These are phyloP conservation scores for Pichia heedii DNA, from an alignment of 805 yeast species.

Conservation along the genomic window DNA sequence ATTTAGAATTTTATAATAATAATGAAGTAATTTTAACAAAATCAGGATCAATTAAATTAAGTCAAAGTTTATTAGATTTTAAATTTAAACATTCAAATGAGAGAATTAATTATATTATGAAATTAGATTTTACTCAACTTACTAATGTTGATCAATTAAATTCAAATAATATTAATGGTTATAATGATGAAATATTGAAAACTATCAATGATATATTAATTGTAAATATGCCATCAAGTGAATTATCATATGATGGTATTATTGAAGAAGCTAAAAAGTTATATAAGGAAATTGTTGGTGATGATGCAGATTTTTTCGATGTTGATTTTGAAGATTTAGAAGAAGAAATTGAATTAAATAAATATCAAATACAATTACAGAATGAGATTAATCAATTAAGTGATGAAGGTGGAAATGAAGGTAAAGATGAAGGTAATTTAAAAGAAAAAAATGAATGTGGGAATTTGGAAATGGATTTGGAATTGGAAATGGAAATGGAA, in stretches of 20 bases:
- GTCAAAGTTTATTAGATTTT: slow-evolving; percentile 76
- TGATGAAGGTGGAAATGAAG: not conserved
- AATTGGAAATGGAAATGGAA: slow-evolving; percentile 13
- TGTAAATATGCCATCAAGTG: slow-evolving; percentile 66
- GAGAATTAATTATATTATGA: slow-evolving; percentile 51
- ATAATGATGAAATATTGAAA: slow-evolving; percentile 21
- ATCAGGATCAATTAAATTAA: slow-evolving; percentile 61
- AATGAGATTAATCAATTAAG: slow-evolving; percentile 4
- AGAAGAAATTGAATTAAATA: slow-evolving; percentile 29
- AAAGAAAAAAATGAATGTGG: no score
- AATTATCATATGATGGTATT: slow-evolving; percentile 85
- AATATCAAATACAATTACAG: not conserved
- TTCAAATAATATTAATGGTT: slow-evolving; percentile 8
- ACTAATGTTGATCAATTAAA: slow-evolving; percentile 38
- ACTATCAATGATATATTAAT: slow-evolving; percentile 35
- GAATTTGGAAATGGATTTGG: slow-evolving; percentile 34
- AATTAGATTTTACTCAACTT: slow-evolving; percentile 52
- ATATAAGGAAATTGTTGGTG: slow-evolving; percentile 75
- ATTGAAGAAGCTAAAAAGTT: slow-evolving; percentile 71
- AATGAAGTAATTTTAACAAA: slow-evolving; percentile 8
- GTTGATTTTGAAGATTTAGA: slow-evolving; percentile 95
- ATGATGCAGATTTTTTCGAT: slow-evolving; percentile 93
- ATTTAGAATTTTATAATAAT: slow-evolving; percentile 27
- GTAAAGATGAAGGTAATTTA: not conserved
- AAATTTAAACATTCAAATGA: slow-evolving; percentile 52